Conservation (phyloP, 2,329 filamentous ascomycete genomes). For the Macrophomina pseudophaseolina region DNA sequence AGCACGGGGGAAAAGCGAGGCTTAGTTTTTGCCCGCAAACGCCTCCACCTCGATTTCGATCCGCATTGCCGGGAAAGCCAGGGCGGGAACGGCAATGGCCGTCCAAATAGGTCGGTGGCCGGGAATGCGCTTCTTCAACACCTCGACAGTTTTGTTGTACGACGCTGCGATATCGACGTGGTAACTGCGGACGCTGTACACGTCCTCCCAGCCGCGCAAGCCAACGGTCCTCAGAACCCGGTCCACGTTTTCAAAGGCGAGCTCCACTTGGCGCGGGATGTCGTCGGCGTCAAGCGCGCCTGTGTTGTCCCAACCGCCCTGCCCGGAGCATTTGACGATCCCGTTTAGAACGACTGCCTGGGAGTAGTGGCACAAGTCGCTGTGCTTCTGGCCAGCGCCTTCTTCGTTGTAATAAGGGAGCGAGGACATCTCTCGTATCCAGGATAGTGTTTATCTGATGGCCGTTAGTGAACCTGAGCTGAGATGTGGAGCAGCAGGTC, state of each 20-base stretch:
- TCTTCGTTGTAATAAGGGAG: constrained; percentile 15
- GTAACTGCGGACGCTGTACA: constrained; percentile 30
- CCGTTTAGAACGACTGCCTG: constrained; percentile 5
- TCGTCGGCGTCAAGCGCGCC: constrained; percentile 14
- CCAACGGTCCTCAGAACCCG: constrained; percentile 12
- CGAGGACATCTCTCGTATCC: too few species aligned
- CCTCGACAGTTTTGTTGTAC: constrained; percentile 50
- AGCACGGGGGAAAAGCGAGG: too few species aligned
- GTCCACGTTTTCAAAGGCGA: constrained; percentile 26
- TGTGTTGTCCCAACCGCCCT: constrained; percentile 25
- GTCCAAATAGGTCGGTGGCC: constrained; percentile 62
- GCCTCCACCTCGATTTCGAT: constrained; percentile 62
- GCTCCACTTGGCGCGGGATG: constrained; percentile 15
- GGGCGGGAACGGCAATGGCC: constrained; percentile 54
- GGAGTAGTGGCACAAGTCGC: constrained; percentile 10
- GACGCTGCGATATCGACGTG: constrained; percentile 31
- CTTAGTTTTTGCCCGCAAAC: too few species aligned
- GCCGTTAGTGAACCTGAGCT: too few species aligned
- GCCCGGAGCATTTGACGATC: constrained; percentile 40
- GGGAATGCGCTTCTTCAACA: constrained; percentile 58
- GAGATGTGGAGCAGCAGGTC: too few species aligned
- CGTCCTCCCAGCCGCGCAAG: constrained; percentile 22
- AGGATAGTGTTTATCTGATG: too few species aligned
- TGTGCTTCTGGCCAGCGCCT: constrained; percentile 6
- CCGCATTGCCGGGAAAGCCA: constrained; percentile 59